A percentile compares a stretch with the other conserved stretches of the same genome.
Conservation (phyloP, 768 basidiomycete genomes). For the Boletus subparvulus region DNA sequence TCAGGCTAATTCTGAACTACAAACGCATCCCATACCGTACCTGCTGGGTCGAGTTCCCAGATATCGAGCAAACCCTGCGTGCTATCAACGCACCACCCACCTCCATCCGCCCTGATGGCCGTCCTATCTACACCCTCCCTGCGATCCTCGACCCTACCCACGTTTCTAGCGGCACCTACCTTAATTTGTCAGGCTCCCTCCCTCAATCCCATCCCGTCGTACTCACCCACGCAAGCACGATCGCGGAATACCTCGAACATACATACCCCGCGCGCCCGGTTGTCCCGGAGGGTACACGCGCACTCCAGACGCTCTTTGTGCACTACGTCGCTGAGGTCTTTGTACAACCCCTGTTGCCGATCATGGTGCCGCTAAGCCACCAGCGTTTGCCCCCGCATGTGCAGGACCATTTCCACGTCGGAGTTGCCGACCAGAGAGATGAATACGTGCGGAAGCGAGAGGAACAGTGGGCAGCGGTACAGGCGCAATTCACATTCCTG, state of each 20-base stretch:
- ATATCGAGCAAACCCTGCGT: slow-evolving; percentile 61
- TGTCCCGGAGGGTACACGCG: slow-evolving; percentile 68
- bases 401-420: slow-evolving; percentile 47
- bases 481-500: slow-evolving; percentile 66
- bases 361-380: slow-evolving; percentile 70
- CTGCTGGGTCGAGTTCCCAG: slow-evolving; percentile 66
- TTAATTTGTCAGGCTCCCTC: slow-evolving; percentile 13
- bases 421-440: background rate
- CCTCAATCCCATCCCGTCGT: slow-evolving; percentile 47
- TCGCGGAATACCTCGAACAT: slow-evolving; percentile 71
- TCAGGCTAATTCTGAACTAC: slow-evolving; percentile 75
- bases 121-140: slow-evolving; percentile 66
- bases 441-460: slow-evolving; percentile 46
- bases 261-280: slow-evolving; percentile 68
- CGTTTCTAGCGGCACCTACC: background rate
- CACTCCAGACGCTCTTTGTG: slow-evolving; percentile 67
- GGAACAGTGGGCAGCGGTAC: slow-evolving; percentile 61
- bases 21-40: slow-evolving; percentile 72
- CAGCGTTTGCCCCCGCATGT: slow-evolving; percentile 56
- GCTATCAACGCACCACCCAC: slow-evolving; percentile 61
- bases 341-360: slow-evolving; percentile 61
- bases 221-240: slow-evolving; percentile 57
- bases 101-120: slow-evolving; percentile 51
- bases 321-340: slow-evolving; percentile 68
- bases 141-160: slow-evolving; percentile 58